Conservation (phyloP, 1,139 yeast species). For the Zygosaccharomyces pseudobailii region DNA sequence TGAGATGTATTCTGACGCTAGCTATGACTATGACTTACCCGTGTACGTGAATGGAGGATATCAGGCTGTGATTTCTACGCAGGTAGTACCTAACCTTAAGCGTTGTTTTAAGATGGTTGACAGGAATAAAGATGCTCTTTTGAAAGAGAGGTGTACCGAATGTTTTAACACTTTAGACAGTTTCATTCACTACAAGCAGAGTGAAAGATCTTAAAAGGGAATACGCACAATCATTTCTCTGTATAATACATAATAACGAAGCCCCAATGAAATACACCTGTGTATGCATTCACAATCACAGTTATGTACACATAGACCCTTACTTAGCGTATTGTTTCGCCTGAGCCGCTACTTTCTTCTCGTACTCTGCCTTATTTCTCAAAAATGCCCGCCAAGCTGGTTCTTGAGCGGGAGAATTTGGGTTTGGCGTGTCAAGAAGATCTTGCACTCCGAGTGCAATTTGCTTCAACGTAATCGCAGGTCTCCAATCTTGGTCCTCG, state of each 20-base stretch:
- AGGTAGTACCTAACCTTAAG: slow-evolving; percentile 45
- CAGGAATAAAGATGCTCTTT: slow-evolving; percentile 52
- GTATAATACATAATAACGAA: slow-evolving; percentile 13
- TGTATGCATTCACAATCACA: not conserved
- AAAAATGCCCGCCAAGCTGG: slow-evolving; percentile 89
- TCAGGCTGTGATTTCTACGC: slow-evolving; percentile 39
- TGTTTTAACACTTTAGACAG: slow-evolving; percentile 62
- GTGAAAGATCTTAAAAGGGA: slow-evolving; percentile 33
- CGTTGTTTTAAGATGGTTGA: slow-evolving; percentile 57
- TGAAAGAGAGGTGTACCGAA: slow-evolving; percentile 67
- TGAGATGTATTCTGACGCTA: slow-evolving; percentile 77
- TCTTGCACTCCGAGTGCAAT: slow-evolving; percentile 91
- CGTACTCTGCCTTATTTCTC: slow-evolving; percentile 63
- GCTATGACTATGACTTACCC: slow-evolving; percentile 59
- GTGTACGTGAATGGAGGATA: slow-evolving; percentile 61
- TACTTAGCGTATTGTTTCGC: slow-evolving; percentile 62
- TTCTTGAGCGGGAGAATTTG: slow-evolving; percentile 95
- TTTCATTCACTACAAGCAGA: slow-evolving; percentile 68
- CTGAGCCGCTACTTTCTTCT: slow-evolving; percentile 74
- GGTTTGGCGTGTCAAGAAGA: slow-evolving; percentile 82
- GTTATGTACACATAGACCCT: not conserved
- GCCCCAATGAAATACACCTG: not conserved
- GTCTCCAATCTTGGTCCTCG: slow-evolving; percentile 97
- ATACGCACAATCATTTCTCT: slow-evolving; percentile 3
- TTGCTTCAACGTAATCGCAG: slow-evolving; percentile 89